phyloP scores from a whole-genome alignment of 2,329 filamentous ascomycete genomes.

The Hypoxylon sp. region DNA sequence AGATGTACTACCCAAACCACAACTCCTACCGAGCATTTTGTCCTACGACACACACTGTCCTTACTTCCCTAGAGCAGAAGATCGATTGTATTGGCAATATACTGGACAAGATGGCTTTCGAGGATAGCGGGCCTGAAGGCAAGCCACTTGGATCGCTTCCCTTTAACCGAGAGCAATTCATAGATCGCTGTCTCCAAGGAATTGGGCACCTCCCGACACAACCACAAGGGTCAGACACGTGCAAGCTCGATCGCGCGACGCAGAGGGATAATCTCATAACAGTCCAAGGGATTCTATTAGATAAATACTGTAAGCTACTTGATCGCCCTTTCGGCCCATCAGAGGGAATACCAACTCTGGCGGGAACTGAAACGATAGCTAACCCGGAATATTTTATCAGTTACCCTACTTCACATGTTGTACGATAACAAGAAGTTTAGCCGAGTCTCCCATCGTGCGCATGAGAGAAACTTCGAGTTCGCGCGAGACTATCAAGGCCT shows the following conservation, averaged over 20 bases:
- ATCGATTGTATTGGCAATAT: constrained; percentile 37
- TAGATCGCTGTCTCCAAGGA: constrained; percentile 29
- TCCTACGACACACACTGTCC: constrained; percentile 19
- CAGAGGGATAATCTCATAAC: constrained; percentile 40
- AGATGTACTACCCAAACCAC: constrained; percentile 37
- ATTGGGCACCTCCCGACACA: constrained; percentile 8
- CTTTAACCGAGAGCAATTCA: constrained; percentile 42
- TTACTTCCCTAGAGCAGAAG: constrained; percentile 36
- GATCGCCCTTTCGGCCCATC: neutral
- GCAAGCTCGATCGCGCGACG: constrained; percentile 18
- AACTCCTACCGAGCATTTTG: constrained; percentile 40
- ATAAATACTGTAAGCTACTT: constrained; percentile 37
- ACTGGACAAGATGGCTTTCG: constrained; percentile 38
- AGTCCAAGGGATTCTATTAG: constrained; percentile 7
- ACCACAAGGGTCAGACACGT: neutral
- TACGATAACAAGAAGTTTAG: constrained; percentile 30
- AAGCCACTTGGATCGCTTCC: constrained; percentile 35
- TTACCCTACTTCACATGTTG: constrained; percentile 14
- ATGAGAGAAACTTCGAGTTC: constrained; percentile 28
- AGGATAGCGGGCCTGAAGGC: constrained; percentile 4
- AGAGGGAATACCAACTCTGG: neutral
- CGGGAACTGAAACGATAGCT: constrained; percentile 1
- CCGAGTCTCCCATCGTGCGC: constrained; percentile 27
- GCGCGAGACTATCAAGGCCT: constrained; percentile 28
- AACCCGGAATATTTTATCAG: constrained; percentile 15